Conservation (phyloP, 2,329 filamentous ascomycete species). For the Fusarium musae region DNA sequence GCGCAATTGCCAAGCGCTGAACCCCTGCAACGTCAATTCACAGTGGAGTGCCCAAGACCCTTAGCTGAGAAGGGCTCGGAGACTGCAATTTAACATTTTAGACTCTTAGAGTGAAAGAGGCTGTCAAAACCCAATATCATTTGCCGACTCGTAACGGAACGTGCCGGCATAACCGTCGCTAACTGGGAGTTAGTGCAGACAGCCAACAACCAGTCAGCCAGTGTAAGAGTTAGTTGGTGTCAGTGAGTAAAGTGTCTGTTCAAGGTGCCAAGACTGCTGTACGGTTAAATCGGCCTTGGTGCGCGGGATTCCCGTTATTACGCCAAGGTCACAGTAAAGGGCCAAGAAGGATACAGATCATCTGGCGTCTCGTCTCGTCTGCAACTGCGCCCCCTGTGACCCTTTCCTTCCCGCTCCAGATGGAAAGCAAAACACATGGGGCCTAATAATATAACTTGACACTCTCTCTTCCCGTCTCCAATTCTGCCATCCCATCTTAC, state of each 20-base stretch:
- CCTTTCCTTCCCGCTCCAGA: neutral
- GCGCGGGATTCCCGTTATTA: constrained; percentile 23
- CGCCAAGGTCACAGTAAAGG: constrained; percentile 26
- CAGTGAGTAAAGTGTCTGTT: neutral
- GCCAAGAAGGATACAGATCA: constrained; percentile 36
- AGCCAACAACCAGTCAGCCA: neutral
- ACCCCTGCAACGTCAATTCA: constrained; percentile 2
- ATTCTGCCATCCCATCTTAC: neutral
- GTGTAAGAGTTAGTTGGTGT: neutral
- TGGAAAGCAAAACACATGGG: neutral
- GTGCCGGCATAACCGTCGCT: constrained; percentile 2
- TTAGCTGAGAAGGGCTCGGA: neutral
- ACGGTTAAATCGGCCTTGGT: constrained; percentile 35
- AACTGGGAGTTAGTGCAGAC: neutral
- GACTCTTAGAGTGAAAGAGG: neutral
- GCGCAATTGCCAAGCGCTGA: constrained; percentile 29
- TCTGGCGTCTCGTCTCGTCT: neutral
- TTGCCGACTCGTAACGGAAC: neutral
- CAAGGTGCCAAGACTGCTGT: constrained; percentile 26
- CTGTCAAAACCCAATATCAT: neutral
- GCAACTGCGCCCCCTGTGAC: neutral
- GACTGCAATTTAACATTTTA: neutral
- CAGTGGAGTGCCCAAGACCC: constrained; percentile 17
- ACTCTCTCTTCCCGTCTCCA: neutral
- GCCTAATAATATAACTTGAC: constrained; percentile 12